A percentile compares a stretch with the other conserved stretches of the same genome.
phyloP scores from a whole-genome alignment of 345 rosid genomes.

The Citrus sp. region DNA sequence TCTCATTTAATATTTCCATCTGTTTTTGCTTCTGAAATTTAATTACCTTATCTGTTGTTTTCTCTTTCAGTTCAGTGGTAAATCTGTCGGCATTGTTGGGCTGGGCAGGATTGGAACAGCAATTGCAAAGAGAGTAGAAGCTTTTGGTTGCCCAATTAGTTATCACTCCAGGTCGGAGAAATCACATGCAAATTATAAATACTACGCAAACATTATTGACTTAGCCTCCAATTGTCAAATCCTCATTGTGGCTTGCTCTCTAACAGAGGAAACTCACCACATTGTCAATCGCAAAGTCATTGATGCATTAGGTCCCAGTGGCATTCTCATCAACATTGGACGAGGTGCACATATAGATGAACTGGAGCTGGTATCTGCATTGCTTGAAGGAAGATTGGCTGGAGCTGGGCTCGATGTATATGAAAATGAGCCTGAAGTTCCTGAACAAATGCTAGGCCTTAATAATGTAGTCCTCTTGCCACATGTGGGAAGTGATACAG shows the following conservation, averaged over 20 bases:
- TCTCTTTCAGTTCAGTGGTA: constrained; percentile 51
- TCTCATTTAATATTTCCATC: background rate
- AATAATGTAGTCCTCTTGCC: constrained; percentile 60
- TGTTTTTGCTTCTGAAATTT: background rate
- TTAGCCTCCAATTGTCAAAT: constrained; percentile 48
- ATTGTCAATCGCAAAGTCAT: constrained; percentile 42
- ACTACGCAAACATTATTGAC: constrained; percentile 35
- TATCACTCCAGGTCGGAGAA: constrained; percentile 50
- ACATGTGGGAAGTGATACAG: constrained; percentile 52
- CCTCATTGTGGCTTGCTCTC: constrained; percentile 56
- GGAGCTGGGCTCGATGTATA: constrained; percentile 65
- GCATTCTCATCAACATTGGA: constrained; percentile 61
- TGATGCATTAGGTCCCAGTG: constrained; percentile 59
- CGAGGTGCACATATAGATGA: constrained; percentile 59
- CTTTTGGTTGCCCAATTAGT: constrained; percentile 48
- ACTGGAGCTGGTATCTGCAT: constrained; percentile 55
- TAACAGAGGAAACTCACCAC: constrained; percentile 47
- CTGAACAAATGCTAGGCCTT: constrained; percentile 41
- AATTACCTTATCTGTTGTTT: background rate
- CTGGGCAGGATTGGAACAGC: constrained; percentile 61
- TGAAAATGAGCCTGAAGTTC: constrained; percentile 56
- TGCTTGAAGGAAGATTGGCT: constrained; percentile 54
- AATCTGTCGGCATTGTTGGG: constrained; percentile 59
- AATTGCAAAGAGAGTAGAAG: constrained; percentile 57
- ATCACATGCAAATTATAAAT: constrained; percentile 31